Percentiles rank a stretch among this genome's conserved stretches.
These are phyloP conservation scores for Zymoseptoria crescenta DNA, from an alignment of 2,329 filamentous ascomycete genomes.

Conservation along the genomic window DNA sequence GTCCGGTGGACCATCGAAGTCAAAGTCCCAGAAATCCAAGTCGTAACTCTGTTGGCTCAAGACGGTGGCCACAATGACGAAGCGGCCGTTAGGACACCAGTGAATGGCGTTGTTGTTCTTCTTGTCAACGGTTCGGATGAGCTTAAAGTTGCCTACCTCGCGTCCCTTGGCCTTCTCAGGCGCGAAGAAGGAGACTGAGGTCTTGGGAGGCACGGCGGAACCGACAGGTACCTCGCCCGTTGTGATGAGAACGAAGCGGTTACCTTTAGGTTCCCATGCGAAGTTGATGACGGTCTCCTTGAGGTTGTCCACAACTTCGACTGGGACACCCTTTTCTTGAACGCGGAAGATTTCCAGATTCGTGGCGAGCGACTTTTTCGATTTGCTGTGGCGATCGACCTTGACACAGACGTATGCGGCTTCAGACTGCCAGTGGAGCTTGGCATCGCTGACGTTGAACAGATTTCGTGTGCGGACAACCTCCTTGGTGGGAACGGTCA, in stretches of 20 bases:
- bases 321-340: conserved; percentile 92
- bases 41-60: conserved; percentile 90
- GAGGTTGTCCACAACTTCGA: conserved; percentile 94
- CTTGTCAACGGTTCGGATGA: conserved; percentile 90
- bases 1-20: conserved; percentile 94
- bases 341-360: conserved; percentile 98
- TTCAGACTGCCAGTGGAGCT: conserved; percentile 98
- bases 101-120: conserved; percentile 99
- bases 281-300: conserved; percentile 99
- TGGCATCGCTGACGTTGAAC: conserved; percentile 95
- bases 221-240: conserved; percentile 73
- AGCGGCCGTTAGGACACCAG: conserved; percentile 93
- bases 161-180: conserved; percentile 86
- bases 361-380: conserved; percentile 94
- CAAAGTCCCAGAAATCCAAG: conserved; percentile 94
- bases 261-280: conserved; percentile 97
- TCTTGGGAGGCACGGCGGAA: conserved; percentile 84
- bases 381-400: conserved; percentile 97
- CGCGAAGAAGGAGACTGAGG: conserved; percentile 89
- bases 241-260: conserved; percentile 94
- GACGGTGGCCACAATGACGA: conserved; percentile 89
- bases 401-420: conserved; percentile 93
- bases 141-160: conserved; percentile 86
- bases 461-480: conserved; percentile 90
- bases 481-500: conserved; percentile 93